Conservation (phyloP, 192 early-diverging fungal genomes). For the Linnemannia zychae region DNA sequence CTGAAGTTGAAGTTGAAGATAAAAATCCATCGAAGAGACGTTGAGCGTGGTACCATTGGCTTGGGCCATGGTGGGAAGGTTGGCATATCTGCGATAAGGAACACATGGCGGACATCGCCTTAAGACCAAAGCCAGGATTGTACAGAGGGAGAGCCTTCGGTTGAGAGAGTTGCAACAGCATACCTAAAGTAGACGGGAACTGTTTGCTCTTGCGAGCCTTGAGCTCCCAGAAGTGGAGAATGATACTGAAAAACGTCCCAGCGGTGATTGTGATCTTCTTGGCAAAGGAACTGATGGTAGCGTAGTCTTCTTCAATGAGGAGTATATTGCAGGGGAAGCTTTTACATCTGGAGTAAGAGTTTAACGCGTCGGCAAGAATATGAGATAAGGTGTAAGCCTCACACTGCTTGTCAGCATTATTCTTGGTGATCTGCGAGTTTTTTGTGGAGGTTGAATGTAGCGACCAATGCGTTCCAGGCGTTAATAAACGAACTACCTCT, state of each 20-base stretch:
- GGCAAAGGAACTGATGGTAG: slow-evolving; percentile 49
- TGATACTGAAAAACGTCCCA: slow-evolving; percentile 44
- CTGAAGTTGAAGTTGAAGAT: slow-evolving; percentile 24
- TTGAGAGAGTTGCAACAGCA: slow-evolving; percentile 22
- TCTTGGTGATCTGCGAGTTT: slow-evolving; percentile 51
- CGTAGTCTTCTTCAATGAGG: slow-evolving; percentile 26
- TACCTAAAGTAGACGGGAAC: slow-evolving; percentile 36
- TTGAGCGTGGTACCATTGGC: neutral
- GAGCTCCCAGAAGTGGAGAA: slow-evolving; percentile 56
- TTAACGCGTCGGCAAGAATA: slow-evolving; percentile 47
- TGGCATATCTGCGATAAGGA: slow-evolving; percentile 20
- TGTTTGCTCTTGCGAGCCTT: slow-evolving; percentile 1
- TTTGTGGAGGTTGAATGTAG: slow-evolving; percentile 27
- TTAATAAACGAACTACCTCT: no score
- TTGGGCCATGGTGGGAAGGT: slow-evolving; percentile 13
- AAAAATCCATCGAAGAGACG: neutral
- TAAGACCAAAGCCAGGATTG: slow-evolving; percentile 45
- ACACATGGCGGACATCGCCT: slow-evolving; percentile 35
- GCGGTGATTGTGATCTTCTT: slow-evolving; percentile 46
- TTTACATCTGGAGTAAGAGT: slow-evolving; percentile 34
- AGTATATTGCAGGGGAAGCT: slow-evolving; percentile 25
- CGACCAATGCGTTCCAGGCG: no score
- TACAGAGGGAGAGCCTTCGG: slow-evolving; percentile 21
- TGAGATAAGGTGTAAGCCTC: slow-evolving; percentile 56
- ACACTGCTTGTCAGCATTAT: slow-evolving; percentile 49